Conservation (phyloP, 2,329 filamentous ascomycete species). For the Cordyceps farinosa region DNA sequence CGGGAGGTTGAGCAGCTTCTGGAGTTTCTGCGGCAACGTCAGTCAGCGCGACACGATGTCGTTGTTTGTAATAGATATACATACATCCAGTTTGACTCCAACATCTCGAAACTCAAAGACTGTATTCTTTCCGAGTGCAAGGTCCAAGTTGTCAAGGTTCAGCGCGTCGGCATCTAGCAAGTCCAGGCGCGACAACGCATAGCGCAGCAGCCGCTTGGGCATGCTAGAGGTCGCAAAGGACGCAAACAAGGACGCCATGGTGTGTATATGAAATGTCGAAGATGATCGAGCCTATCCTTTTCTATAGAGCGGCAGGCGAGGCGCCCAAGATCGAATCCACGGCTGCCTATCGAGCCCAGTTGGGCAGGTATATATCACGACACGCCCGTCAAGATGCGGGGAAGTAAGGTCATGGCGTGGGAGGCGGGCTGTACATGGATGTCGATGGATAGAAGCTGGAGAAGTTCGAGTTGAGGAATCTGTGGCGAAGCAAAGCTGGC, state of each 20-base stretch:
- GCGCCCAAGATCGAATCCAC: not conserved
- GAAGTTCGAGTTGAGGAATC: not conserved
- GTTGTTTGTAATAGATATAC: constrained; percentile 23
- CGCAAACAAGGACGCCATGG: constrained; percentile 71
- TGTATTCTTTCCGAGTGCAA: constrained; percentile 76
- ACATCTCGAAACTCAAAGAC: constrained; percentile 85
- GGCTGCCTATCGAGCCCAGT: not conserved
- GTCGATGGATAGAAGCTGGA: not conserved
- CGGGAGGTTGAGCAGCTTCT: constrained; percentile 70
- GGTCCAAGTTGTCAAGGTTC: constrained; percentile 80
- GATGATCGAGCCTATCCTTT: not conserved
- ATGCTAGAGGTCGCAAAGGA: constrained; percentile 66
- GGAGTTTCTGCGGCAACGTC: constrained; percentile 62
- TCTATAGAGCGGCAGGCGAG: not conserved
- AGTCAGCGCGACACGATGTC: constrained; percentile 17
- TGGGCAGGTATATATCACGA: constrained; percentile 6
- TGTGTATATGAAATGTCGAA: constrained; percentile 19
- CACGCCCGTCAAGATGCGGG: constrained; percentile 17
- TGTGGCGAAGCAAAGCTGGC: not conserved
- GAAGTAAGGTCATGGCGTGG: constrained; percentile 12
- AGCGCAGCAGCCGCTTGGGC: constrained; percentile 85
- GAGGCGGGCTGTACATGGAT: not conserved
- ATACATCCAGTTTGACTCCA: constrained; percentile 72
- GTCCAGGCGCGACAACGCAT: constrained; percentile 77
- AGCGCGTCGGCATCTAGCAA: constrained; percentile 84